Conservation (phyloP, 768 basidiomycete genomes). For the Pulveroboletus sp. region DNA sequence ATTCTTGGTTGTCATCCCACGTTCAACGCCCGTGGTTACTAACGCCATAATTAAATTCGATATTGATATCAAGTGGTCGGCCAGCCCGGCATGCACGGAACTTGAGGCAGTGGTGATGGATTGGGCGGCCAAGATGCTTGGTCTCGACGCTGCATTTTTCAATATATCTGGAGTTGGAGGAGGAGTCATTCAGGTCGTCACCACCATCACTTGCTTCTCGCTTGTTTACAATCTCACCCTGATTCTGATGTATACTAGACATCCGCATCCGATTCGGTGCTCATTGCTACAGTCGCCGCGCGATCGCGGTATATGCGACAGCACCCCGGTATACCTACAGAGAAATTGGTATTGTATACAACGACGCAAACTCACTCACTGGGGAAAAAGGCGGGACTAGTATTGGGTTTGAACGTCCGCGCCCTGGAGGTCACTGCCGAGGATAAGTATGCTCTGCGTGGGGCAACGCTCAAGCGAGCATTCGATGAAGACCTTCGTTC, state of each 20-base stretch:
- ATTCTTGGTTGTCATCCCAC: neutral
- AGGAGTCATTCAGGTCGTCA: conserved; percentile 70
- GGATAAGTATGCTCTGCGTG: conserved; percentile 67
- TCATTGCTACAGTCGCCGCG: conserved; percentile 77
- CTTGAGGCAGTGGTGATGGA: conserved; percentile 86
- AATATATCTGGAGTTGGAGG: conserved; percentile 70
- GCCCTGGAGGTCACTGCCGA: conserved; percentile 61
- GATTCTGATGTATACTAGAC: conserved; percentile 51
- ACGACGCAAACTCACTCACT: conserved; percentile 90
- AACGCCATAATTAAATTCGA: neutral
- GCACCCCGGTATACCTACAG: conserved; percentile 47
- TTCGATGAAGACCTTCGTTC: conserved; percentile 57
- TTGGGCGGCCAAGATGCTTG: conserved; percentile 84
- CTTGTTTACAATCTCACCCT: neutral
- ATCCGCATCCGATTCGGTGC: conserved; percentile 78
- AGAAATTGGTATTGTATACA: conserved; percentile 76
- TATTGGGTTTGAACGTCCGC: conserved; percentile 73
- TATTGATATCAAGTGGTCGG: conserved; percentile 60
- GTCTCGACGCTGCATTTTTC: conserved; percentile 60
- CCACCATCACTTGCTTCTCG: neutral
- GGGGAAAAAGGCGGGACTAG: conserved; percentile 71
- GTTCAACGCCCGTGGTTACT: too few relatives aligned
- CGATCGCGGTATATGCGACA: conserved; percentile 45
- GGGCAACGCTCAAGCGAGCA: conserved; percentile 52
- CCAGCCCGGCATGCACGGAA: conserved; percentile 89